These are phyloP conservation scores for Conringia planisiliqua DNA, from an alignment of 345 rosid genomes.

Conservation along the genomic window DNA sequence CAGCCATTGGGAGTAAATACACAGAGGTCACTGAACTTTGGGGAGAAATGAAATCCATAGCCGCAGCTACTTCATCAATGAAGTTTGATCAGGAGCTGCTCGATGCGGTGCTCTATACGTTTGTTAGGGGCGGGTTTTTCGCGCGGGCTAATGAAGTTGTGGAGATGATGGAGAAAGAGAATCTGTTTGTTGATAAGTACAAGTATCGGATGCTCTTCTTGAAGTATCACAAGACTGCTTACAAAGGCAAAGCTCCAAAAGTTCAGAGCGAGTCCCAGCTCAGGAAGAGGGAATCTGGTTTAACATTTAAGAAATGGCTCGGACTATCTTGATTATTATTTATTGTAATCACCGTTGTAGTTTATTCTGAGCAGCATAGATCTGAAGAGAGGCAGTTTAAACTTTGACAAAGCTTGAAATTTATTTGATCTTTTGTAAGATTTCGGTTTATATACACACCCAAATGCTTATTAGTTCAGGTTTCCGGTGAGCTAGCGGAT, in stretches of 20 bases:
- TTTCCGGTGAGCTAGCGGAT: neutral
- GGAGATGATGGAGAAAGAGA: slow-evolving; percentile 70
- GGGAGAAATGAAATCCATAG: slow-evolving; percentile 92
- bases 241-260: slow-evolving; percentile 86
- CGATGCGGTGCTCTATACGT: slow-evolving; percentile 82
- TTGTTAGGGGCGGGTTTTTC: slow-evolving; percentile 89
- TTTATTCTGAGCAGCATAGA: neutral
- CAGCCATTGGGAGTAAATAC: slow-evolving; percentile 86
- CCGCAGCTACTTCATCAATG: slow-evolving; percentile 59
- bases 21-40: slow-evolving; percentile 86
- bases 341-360: neutral
- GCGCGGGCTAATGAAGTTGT: slow-evolving; percentile 79
- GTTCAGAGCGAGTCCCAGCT: slow-evolving; percentile 80
- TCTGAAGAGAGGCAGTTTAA: slow-evolving; percentile 6
- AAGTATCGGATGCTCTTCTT: slow-evolving; percentile 77
- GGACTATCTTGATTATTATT: slow-evolving; percentile 48
- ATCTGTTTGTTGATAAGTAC: slow-evolving; percentile 86
- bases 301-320: slow-evolving; percentile 75
- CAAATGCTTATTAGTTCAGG: slow-evolving; percentile 16
- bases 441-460: slow-evolving; percentile 7
- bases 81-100: slow-evolving; percentile 91
- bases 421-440: slow-evolving; percentile 25
- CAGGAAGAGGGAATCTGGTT: slow-evolving; percentile 72
- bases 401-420: slow-evolving; percentile 9
- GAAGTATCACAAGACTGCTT: slow-evolving; percentile 88